Base-by-base conservation (phyloP, 2,329 filamentous ascomycete species). In the Dactylellina cionopaga region DNA sequence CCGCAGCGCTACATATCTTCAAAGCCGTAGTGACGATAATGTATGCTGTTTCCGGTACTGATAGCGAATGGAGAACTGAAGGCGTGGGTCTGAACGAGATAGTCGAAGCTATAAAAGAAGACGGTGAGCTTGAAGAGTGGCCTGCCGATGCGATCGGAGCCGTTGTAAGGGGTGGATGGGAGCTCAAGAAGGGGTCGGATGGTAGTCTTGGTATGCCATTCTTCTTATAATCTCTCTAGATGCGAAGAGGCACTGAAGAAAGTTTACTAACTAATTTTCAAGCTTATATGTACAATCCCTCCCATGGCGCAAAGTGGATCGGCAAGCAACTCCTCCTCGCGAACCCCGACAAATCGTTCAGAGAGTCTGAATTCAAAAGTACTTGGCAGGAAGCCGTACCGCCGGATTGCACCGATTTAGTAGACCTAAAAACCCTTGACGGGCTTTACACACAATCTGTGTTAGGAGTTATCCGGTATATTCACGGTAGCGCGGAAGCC, bases 361-460 rank as follows among this genome's bases (percentile, higher is more conserved):
- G 33, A n/a, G 63, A 74, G 35, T 56, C 54, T 5, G 54, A 74
- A 24, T 74, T 74, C 15, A 51, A 62, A 19, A 51, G 31, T 5
- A 39, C 39, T 3, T 74, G 69, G 69, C 54, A 60, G 17, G 17
- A 46, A 1, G 49, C 35, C n/a, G 27, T 62, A 9, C 62, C 69
- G 2, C 46, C 49, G 5, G 69, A 74, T 13, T 74, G 69, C 25
- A 60, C 56, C 7, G 63, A 68, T 27, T 33, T 59, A 19, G 19
- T 74, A 3, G 69, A 63, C 39, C 27, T 74, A n/a, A 63, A 49
- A 17, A 43, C 31, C 11, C 29, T 74, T 3, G 69, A 72, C 13
- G 59, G 68, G 6, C 15, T 65, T 5, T 64, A 72, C 37, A 72
- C 68, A 2, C 68, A 63, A 15, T 72, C 68, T n/a, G 68, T 46